Evolutionary conservation across 495 filamentous ascomycete species (phyloP).

Genomic region (Apodospora peruviana): DNA sequence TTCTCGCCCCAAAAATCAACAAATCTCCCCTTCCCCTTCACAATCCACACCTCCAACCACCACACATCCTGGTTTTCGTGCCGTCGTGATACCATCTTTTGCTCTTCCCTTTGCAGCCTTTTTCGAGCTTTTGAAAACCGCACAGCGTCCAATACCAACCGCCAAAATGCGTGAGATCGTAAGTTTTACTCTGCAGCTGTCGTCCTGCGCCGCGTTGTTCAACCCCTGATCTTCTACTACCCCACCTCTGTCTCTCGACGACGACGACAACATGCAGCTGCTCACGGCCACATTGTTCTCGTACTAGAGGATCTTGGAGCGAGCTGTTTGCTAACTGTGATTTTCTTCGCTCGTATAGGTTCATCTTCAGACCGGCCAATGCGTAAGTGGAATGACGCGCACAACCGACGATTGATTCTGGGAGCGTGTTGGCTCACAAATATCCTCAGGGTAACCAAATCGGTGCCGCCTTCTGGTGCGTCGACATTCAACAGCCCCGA

Average conservation of each 20-base stretch:
- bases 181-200: constrained; percentile 35
- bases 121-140: constrained; percentile 13
- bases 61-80: constrained; percentile 18
- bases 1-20: constrained; percentile 35
- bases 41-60: constrained; percentile 19
- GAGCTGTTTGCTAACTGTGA: constrained; percentile 28
- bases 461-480: constrained; percentile 95
- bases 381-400: constrained; percentile 60
- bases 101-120: constrained; percentile 14
- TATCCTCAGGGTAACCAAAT: constrained; percentile 92
- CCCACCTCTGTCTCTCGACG: constrained; percentile 1
- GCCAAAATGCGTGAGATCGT: constrained; percentile 91
- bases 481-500: not conserved
- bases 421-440: constrained; percentile 24
- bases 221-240: not conserved
- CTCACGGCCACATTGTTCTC: not conserved
- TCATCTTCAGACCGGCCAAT: constrained; percentile 99
- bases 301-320: not conserved
- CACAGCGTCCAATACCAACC: constrained; percentile 24
- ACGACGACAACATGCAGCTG: not conserved
- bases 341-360: constrained; percentile 57
- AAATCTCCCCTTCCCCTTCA: constrained; percentile 21
- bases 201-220: constrained; percentile 21
- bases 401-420: constrained; percentile 16
- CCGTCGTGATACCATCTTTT: constrained; percentile 8